Percentiles rank a stretch among this genome's conserved stretches.
Conservation (phyloP, 2,329 filamentous ascomycete species). For the Xylariaceae sp. region DNA sequence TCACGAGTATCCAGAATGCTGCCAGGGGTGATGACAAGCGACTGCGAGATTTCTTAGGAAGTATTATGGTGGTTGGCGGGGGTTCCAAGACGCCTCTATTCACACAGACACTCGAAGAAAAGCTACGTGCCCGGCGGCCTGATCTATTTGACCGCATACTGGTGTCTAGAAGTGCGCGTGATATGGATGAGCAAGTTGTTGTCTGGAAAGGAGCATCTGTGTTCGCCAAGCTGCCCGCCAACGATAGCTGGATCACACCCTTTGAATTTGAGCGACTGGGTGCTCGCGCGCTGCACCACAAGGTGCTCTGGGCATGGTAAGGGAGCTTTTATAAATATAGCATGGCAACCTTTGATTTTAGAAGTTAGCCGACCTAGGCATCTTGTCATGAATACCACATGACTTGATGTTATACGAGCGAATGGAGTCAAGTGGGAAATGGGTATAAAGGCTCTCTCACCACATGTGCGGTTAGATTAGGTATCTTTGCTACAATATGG, state of each 20-base stretch:
- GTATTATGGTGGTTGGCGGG: conserved; percentile 86
- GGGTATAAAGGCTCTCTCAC: neutral
- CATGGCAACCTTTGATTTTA: no score
- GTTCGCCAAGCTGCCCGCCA: conserved; percentile 85
- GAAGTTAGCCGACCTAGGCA: no score
- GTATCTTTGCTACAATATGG: neutral
- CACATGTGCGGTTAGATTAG: neutral
- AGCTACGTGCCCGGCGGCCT: conserved; percentile 61
- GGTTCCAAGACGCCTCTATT: conserved; percentile 77
- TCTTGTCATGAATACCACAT: no score
- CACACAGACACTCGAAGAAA: conserved; percentile 75
- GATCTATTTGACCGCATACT: conserved; percentile 57
- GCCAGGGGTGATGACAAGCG: conserved; percentile 88
- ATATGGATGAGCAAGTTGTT: conserved; percentile 96
- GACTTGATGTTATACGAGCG: no score
- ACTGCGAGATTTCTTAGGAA: conserved; percentile 79
- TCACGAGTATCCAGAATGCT: conserved; percentile 82
- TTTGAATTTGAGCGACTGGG: conserved; percentile 86
- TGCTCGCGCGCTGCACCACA: conserved; percentile 75
- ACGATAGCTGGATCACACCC: conserved; percentile 90
- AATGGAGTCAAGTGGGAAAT: neutral
- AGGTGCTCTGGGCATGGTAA: conserved; percentile 61
- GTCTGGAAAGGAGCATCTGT: conserved; percentile 97
- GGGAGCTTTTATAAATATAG: neutral
- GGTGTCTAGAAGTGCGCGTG: conserved; percentile 69